These are phyloP conservation scores for Diaporthe velutina DNA, from an alignment of 2,329 filamentous ascomycete genomes.

Conservation along the genomic window DNA sequence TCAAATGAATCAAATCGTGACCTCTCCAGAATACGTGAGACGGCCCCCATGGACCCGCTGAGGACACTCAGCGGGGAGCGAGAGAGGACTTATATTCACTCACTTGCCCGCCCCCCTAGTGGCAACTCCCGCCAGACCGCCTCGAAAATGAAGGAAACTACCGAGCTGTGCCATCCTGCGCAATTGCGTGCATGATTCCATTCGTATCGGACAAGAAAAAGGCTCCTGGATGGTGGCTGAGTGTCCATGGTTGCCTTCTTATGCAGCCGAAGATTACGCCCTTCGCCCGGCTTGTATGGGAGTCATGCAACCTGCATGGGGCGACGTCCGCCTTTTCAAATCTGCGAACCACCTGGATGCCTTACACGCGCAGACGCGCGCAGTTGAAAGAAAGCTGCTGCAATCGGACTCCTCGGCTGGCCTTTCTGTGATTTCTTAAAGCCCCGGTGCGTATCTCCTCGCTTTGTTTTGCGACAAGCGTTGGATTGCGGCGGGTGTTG, in stretches of 20 bases:
- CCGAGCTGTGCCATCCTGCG: not conserved
- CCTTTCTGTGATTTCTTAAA: not conserved
- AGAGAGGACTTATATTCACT: not conserved
- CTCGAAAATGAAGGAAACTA: not conserved
- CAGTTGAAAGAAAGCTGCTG: not conserved
- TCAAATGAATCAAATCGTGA: not conserved
- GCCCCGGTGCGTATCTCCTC: not conserved
- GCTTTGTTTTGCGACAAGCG: not conserved
- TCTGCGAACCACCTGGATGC: constrained; percentile 24
- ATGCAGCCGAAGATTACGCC: not conserved
- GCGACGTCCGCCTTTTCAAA: not conserved
- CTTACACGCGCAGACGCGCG: not conserved
- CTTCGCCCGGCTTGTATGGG: constrained; percentile 23
- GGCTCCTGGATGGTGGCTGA: not conserved
- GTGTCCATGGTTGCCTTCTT: not conserved
- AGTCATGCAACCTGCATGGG: constrained; percentile 2
- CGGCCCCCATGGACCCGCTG: not conserved
- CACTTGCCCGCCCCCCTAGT: not conserved
- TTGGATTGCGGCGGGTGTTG: not conserved
- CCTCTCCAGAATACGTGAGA: constrained; percentile 6
- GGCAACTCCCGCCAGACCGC: constrained; percentile 14
- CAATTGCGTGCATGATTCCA: not conserved
- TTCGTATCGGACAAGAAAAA: not conserved
- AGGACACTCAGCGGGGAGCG: not conserved
- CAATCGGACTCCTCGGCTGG: not conserved